Evolutionary conservation across 805 yeast species (phyloP), one percentile per base, ranked within the genome.

Genomic region (Wickerhamia fluorescens): DNA sequence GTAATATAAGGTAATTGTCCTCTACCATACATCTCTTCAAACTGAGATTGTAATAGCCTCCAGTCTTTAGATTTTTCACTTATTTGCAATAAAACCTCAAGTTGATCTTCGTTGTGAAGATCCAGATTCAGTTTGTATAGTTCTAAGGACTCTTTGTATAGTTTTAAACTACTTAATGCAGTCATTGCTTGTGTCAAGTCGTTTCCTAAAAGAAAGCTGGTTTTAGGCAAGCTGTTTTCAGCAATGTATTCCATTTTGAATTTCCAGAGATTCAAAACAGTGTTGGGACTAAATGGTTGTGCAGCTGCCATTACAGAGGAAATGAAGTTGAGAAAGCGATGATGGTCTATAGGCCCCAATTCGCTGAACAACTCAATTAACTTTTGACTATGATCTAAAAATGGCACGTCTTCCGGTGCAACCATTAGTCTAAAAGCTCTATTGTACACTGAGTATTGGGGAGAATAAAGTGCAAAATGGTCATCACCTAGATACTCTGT

Each of bases 21-120:
- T n/a, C 58, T 49, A 2, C 71, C 75, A 41, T 72, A 71, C 47
- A 71, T 58, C 14, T 58, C 63, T 42, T 75, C 78, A 46, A 80
- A 79, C 27, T 70, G 69, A 8, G 51, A 40, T 47, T 75, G 79
- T 34, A 82, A 52, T 6, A 65, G 52, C 13, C 51, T 51, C 83
- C 84, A 80, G 36, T 71, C 64, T 21, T 60, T 53, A 13, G 55
- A 42, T 23, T 53, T 44, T 7, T 74, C 70, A 35, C 71, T 60
- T 1, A 75, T 60, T 8, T 54, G 41, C 24, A 78, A 53, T 14
- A 77, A 37, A 9, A 68, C 56, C 30, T 67, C 73, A 25, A 66
- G 66, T 35, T 71, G 80, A 11, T 49, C 49, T 25, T 66, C 69
- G 30, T 54, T 48, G 22, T 71, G 78, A 6, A 74, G 53, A 2